phyloP scores from a whole-genome alignment of 768 basidiomycete species.

The Coprinopsis strossmayeri region DNA sequence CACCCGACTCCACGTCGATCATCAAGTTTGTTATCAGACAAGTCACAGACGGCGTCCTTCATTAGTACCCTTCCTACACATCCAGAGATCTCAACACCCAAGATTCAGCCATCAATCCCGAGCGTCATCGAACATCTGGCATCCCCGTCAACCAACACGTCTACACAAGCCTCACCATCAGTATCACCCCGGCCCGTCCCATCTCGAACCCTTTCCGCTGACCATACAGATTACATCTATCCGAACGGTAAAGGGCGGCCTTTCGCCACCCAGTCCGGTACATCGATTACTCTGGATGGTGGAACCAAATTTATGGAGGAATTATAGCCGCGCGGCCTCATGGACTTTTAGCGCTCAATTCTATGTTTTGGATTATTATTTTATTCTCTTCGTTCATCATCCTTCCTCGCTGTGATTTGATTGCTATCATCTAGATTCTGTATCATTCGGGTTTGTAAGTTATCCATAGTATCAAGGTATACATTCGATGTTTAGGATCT shows the following conservation, averaged over 20 bases:
- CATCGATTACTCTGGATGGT: slow-evolving; percentile 6
- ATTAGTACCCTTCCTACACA: neutral
- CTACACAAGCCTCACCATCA: slow-evolving; percentile 2
- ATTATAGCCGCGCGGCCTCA: too few species aligned
- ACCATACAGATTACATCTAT: neutral
- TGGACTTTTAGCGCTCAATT: too few species aligned
- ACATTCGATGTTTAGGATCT: too few species aligned
- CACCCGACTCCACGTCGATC: neutral
- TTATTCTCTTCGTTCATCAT: too few species aligned
- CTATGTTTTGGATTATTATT: too few species aligned
- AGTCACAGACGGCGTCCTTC: slow-evolving; percentile 1
- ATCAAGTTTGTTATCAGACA: slow-evolving; percentile 6
- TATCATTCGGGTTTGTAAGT: too few species aligned
- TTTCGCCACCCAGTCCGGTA: slow-evolving; percentile 9
- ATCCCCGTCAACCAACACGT: neutral
- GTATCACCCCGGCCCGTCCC: slow-evolving; percentile 1
- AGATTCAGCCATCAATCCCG: slow-evolving; percentile 4
- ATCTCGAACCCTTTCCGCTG: neutral
- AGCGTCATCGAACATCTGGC: slow-evolving; percentile 4
- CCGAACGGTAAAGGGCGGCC: slow-evolving; percentile 7
- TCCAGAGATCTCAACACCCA: slow-evolving; percentile 2
- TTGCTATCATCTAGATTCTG: too few species aligned
- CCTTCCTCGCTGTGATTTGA: too few species aligned
- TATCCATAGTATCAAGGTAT: too few species aligned
- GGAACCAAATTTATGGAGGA: slow-evolving; percentile 10